Evolutionary conservation across 2,329 filamentous ascomycete genomes (phyloP), one percentile per base, ranked within the genome.

Genomic region (Xylariales sp.): DNA sequence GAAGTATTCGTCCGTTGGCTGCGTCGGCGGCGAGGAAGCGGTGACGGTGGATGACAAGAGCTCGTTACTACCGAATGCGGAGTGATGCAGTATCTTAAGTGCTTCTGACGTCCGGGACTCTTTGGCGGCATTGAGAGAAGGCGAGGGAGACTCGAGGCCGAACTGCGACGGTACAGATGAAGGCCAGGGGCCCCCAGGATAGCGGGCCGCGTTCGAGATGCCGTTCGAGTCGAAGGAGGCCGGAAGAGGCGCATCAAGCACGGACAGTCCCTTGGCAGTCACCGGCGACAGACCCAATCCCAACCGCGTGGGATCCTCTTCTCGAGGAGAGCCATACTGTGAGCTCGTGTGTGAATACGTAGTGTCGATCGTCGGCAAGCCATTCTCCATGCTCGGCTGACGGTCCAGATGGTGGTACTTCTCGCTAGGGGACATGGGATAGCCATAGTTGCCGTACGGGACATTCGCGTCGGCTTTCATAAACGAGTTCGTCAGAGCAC

Each of bases 201-300:
- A 89, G 45, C 88, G 81, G 14, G 91, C 90, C 47, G 88, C 89
- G 60, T 91, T 87, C 9, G 90, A 96, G 40, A 96, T 87, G 37
- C 90, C 91, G 57, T 96, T 93, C 54, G 89, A 95, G 64, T 97
- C 93, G 61, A 97, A 96, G 0, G 91, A 97, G 7, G 90, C 88
- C 1, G 93, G 93, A 7, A 97, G 76, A 12, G 88, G 89, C 3
- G 89, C 93, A 66, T 97, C 91, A 48, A 96, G 76, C 11, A 94
- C 87, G n/a, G 87, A 93, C n/a, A 95, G 62, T 3, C 76, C 78
- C 52, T 80, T 83, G 40, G 80, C 79, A 52, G 80, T 78, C 37
- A 76, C 76, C 1, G 90, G 88, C 11, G 90, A 95, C 39, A 93
- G 76, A 18, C 86, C 86, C 28, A 90, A 73, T n/a, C 86, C 80